Evolutionary conservation across 495 filamentous ascomycete species (phyloP), one percentile per base, ranked within the genome.

Genomic region (Stereocaulon alpinum): DNA sequence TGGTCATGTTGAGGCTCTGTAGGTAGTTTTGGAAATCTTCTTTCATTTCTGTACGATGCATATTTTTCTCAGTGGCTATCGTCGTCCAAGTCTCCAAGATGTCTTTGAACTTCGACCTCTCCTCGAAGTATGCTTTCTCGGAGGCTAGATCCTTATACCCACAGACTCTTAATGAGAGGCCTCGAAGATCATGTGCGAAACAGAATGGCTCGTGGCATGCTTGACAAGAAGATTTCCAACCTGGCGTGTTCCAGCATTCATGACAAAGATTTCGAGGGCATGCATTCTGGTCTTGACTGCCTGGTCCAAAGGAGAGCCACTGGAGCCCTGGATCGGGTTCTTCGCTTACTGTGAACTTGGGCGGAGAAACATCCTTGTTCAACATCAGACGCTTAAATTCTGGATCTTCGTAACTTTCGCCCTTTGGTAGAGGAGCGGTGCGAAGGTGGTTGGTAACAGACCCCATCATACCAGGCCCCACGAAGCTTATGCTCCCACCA

Each of bases 161-260:
- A 61, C 81, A 84, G 20, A 82, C 80, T 27, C 81, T 71, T 55
- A 82, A 67, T n/a, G 79, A 77, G 14, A 84, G 70, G 34, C 74
- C 80, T 32, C 80, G 74, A n/a, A 84, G 74, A 65, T 84, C 81
- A 63, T 84, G 81, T 60, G 83, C 80, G 59, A 81, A 82, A 67
- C 81, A 84, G 30, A 84, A 66, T 14, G 79, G 74, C 61, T 77
- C 77, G 24, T 77, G 78, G 66, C 81, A 84, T 48, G 70, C 74
- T 65, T 77, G 77, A 66, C 81, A 84, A 18, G 76, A 70, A 7
- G 82, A 75, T 66, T 81, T 82, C 81, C 81, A 84, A 40, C 77
- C 75, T 40, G 76, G 75, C 14, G 75, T 77, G 37, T 77, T 73
- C 60, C 80, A 80, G 67, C 81, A 84, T 43, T 81, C 78, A 53